Evolutionary conservation across 1,139 yeast species (phyloP).

Genomic region (Taphrina communis): DNA sequence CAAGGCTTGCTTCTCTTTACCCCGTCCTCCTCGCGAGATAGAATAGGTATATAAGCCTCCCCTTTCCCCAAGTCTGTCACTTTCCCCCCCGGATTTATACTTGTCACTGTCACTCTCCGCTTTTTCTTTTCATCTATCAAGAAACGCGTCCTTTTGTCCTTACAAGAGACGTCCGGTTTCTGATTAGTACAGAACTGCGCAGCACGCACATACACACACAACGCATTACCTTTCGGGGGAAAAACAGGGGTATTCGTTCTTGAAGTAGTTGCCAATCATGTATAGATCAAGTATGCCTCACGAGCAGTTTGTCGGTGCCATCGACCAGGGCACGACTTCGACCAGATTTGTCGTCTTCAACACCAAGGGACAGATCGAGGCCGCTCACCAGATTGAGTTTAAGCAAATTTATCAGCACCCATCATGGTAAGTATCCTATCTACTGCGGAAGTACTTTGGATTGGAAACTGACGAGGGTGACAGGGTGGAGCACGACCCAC

Average conservation of each 20-base stretch:
- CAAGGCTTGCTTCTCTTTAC: neutral
- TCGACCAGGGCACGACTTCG: slow-evolving; percentile 75
- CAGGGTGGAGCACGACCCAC: slow-evolving; percentile 95
- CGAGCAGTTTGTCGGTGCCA: slow-evolving; percentile 43
- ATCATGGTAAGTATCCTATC: slow-evolving; percentile 48
- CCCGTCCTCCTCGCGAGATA: slow-evolving; percentile 5
- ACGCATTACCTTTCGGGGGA: neutral
- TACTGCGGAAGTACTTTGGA: neutral
- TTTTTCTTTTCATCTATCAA: slow-evolving; percentile 5
- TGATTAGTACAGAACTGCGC: neutral
- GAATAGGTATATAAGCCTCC: slow-evolving; percentile 19
- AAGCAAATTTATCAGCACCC: slow-evolving; percentile 54
- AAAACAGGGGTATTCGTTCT: neutral
- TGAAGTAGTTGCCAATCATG: slow-evolving; percentile 21
- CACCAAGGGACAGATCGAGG: slow-evolving; percentile 73
- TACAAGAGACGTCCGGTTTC: slow-evolving; percentile 2
- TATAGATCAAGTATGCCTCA: slow-evolving; percentile 35
- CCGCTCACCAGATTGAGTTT: slow-evolving; percentile 86
- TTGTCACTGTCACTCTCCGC: slow-evolving; percentile 2
- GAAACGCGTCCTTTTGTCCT: slow-evolving; percentile 7
- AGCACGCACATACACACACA: neutral
- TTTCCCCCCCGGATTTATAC: neutral
- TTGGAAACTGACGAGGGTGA: slow-evolving; percentile 12
- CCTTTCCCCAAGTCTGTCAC: neutral
- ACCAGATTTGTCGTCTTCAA: slow-evolving; percentile 87